Conservation (phyloP, 2,329 filamentous ascomycete species). For the Epichloe gansuensis region DNA sequence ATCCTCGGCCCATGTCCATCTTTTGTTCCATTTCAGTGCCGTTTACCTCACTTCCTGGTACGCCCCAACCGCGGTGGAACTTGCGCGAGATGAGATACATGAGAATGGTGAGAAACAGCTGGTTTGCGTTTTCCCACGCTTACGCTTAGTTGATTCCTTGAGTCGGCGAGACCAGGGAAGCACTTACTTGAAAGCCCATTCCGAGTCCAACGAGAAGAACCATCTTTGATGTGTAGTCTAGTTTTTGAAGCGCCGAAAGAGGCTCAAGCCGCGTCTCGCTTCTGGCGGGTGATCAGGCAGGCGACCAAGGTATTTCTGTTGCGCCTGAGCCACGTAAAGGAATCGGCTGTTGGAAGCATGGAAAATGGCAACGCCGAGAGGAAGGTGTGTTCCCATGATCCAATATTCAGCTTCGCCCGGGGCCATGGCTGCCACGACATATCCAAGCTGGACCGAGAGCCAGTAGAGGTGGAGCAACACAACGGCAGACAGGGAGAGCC, state of each 20-base stretch:
- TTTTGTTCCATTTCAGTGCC: slow-evolving; percentile 35
- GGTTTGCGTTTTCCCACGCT: neutral
- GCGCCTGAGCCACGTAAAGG: slow-evolving; percentile 41
- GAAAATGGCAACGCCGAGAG: slow-evolving; percentile 52
- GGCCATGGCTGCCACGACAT: slow-evolving; percentile 22
- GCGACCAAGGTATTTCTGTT: slow-evolving; percentile 21
- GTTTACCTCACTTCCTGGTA: slow-evolving; percentile 46
- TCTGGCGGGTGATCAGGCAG: neutral
- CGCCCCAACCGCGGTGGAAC: slow-evolving; percentile 33
- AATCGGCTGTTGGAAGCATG: slow-evolving; percentile 51
- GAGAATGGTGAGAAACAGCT: slow-evolving; percentile 45
- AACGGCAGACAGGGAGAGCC: slow-evolving; percentile 27
- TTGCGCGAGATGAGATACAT: slow-evolving; percentile 44
- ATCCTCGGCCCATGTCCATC: slow-evolving; percentile 36
- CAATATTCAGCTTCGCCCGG: slow-evolving; percentile 46
- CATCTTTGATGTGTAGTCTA: slow-evolving; percentile 31
- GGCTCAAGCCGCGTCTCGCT: slow-evolving; percentile 12
- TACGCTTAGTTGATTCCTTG: neutral
- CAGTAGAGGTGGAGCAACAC: slow-evolving; percentile 29
- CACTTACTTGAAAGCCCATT: slow-evolving; percentile 41
- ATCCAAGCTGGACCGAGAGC: slow-evolving; percentile 25
- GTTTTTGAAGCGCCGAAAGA: slow-evolving; percentile 18
- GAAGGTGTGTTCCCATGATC: slow-evolving; percentile 53
- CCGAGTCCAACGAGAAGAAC: slow-evolving; percentile 38
- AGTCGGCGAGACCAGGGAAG: neutral